A percentile compares a stretch with the other conserved stretches of the same genome.
These are phyloP conservation scores for Vanrija sp. DNA, from an alignment of 1,284 basidiomycete species.

Conservation along the genomic window DNA sequence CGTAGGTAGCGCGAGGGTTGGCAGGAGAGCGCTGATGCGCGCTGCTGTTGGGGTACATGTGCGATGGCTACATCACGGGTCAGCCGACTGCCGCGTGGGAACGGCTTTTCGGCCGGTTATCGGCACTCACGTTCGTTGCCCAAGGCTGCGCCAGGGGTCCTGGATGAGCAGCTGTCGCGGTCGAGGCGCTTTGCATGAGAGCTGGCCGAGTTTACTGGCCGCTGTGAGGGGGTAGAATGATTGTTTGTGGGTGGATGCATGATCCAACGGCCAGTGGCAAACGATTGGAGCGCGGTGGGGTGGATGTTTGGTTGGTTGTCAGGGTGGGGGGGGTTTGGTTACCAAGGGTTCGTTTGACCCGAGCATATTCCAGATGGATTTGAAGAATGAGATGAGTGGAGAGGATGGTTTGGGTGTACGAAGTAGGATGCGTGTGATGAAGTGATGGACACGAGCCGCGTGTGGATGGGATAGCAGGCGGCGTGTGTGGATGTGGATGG, in stretches of 20 bases:
- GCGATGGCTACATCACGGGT: slow-evolving; percentile 2
- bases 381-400: background rate
- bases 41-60: slow-evolving; percentile 26
- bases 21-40: slow-evolving; percentile 28
- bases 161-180: slow-evolving; percentile 16
- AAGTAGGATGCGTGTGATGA: background rate
- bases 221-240: slow-evolving; percentile 1
- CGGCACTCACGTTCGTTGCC: slow-evolving; percentile 20
- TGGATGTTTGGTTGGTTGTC: too few relatives aligned
- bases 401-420: background rate
- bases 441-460: too few relatives aligned
- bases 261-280: background rate
- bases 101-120: slow-evolving; percentile 1
- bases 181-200: slow-evolving; percentile 27
- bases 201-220: background rate
- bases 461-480: too few relatives aligned
- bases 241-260: slow-evolving; percentile 1
- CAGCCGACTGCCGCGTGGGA: too few relatives aligned
- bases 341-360: background rate
- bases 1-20: slow-evolving; percentile 31
- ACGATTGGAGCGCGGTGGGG: background rate
- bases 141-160: slow-evolving; percentile 24
- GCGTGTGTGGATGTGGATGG: background rate
- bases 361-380: too few relatives aligned
- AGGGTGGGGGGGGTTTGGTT: background rate